Conservation (phyloP, 345 rosid genomes). For the Citrus sinensis region DVS_A1.0 CM039164.1:3114001-3114500, state of each 20-base stretch:
- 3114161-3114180: too few species aligned
- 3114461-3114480: neutral
- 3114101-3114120: too few species aligned
- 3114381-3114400: neutral
- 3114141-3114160: too few species aligned
- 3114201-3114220: too few species aligned
- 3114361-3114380: neutral
- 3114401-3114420: neutral
- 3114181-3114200: too few species aligned
- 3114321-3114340: neutral
- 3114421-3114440: neutral
- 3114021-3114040: constrained; percentile 54
- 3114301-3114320: too few species aligned
- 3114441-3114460: neutral
- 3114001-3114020: constrained; percentile 54
- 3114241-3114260: neutral
- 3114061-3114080: rapidly evolving
- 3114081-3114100: too few species aligned
- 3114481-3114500: constrained; percentile 8
- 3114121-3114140: too few species aligned
- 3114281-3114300: neutral
- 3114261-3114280: neutral
- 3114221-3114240: too few species aligned
- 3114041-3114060: constrained; percentile 53
- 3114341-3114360: neutral